A percentile compares a stretch with the other conserved stretches of the same genome.
These are phyloP conservation scores for Microdochium paspali DNA, from an alignment of 2,329 filamentous ascomycete species.

Conservation along the genomic window DNA sequence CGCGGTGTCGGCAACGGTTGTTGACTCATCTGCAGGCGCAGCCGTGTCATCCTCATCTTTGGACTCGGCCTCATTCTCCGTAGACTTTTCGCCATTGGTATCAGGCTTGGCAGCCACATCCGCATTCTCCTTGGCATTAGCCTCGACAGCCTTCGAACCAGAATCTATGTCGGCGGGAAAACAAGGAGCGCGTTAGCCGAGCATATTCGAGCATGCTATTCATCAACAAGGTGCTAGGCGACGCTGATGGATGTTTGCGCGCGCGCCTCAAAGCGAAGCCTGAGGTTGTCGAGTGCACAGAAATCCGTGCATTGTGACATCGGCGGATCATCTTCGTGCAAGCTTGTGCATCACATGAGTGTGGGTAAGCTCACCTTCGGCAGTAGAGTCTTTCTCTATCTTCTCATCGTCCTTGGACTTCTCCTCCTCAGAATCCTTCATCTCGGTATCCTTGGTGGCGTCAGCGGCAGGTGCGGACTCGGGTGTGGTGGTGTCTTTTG, in stretches of 20 bases:
- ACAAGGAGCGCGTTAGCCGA: neutral
- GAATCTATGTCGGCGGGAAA: neutral
- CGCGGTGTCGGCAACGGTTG: conserved; percentile 11
- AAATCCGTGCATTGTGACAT: too few species aligned
- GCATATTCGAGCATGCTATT: too few species aligned
- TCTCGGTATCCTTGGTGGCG: neutral
- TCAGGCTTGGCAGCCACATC: conserved; percentile 11
- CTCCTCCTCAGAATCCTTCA: conserved; percentile 1
- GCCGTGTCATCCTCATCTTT: conserved; percentile 12
- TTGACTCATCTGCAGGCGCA: conserved; percentile 7
- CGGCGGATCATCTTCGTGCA: too few species aligned
- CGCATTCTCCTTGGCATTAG: conserved; percentile 13
- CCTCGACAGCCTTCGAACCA: conserved; percentile 5
- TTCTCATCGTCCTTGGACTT: conserved; percentile 6
- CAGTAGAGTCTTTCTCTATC: conserved; percentile 1
- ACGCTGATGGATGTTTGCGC: neutral
- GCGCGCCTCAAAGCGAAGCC: too few species aligned
- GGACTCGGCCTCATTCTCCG: neutral
- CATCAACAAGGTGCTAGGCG: too few species aligned
- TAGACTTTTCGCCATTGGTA: conserved; percentile 7
- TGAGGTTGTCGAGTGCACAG: too few species aligned
- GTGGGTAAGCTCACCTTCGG: neutral
- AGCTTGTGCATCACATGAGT: too few species aligned
- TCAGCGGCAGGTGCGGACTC: neutral
- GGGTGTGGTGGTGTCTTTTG: neutral